Base-by-base conservation (phyloP, 2,329 filamentous ascomycete species). In the Chalara sp. region DNA sequence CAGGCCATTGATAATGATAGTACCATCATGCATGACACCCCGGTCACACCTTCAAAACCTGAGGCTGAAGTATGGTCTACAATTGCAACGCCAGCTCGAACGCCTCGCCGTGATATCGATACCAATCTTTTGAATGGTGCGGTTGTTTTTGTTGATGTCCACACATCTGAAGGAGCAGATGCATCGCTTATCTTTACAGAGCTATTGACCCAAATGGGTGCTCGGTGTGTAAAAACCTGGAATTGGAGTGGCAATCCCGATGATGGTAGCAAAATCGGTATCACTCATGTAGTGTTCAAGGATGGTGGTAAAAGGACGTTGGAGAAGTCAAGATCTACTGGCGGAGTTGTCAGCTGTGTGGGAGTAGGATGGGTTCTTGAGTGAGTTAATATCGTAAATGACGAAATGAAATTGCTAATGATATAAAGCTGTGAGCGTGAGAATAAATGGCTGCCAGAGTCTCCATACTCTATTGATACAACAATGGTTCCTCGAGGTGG, bases 221-320 rank as follows among this genome's bases (percentile, higher is more conserved):
- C 90, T 21, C 79, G 81, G 44, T 89, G 87, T 60, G 78, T 91
- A 42, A 87, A 84, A 68, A 76, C 75, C 11, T 93, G 89, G 89
- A 72, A 73, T 43, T 91, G 87, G 84, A 85, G 84, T 61, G 57
- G 58, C 12, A 60, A 57, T 49, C 54, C 50, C 48, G 70, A 67
- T 37, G 58, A 62, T 46, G 61, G 62, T 12, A 60, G 54, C 46
- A 86, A 82, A 64, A 72, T 89, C 53, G 86, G 84, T 5, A 88
- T 95, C 60, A 95, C 89, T 0, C 90, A 96, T 63, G 87, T 96
- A 6, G 81, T 96, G 6, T 96, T 84, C 74, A 96, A 95, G 67
- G 90, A 95, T 63, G 90, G 90, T 44, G 83, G 83, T 41, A 84
- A 85, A 62, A 76, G 84, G 30, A 95, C 89, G 1, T 69, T 96